phyloP scores from a whole-genome alignment of 2,329 filamentous ascomycete genomes.

The Aspergillus tubingensis region DNA sequence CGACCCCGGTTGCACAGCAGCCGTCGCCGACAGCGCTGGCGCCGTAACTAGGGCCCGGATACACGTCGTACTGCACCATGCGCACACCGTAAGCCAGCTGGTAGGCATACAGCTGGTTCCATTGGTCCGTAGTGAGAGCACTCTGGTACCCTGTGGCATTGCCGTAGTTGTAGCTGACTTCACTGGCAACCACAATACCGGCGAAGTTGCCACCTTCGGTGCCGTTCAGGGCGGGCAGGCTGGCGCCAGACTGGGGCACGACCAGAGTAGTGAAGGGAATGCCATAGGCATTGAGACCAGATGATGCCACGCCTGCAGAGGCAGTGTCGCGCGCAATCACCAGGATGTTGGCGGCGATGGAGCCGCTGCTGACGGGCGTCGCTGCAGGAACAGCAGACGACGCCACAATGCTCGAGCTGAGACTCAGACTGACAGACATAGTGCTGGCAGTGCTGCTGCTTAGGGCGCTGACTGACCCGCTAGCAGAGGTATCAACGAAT shows the following conservation, averaged over 20 bases:
- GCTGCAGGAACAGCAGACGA: conserved; percentile 25
- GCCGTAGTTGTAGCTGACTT: conserved; percentile 58
- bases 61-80: conserved; percentile 63
- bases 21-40: conserved; percentile 41
- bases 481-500: conserved; percentile 10
- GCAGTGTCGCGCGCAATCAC: conserved; percentile 57
- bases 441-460: conserved; percentile 12
- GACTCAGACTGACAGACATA: conserved; percentile 29
- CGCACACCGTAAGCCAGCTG: conserved; percentile 60
- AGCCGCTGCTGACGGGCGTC: conserved; percentile 22
- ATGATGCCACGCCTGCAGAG: conserved; percentile 52
- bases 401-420: conserved; percentile 17
- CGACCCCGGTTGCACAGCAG: conserved; percentile 52
- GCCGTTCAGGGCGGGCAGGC: conserved; percentile 56
- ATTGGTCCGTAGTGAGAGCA: conserved; percentile 59
- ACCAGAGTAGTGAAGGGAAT: conserved; percentile 59
- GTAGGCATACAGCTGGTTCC: conserved; percentile 58
- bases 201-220: conserved; percentile 58
- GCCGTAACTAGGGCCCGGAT: conserved; percentile 55
- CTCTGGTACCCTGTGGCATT: conserved; percentile 47
- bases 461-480: conserved; percentile 1
- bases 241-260: conserved; percentile 56
- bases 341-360: conserved; percentile 51
- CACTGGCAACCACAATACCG: conserved; percentile 58
- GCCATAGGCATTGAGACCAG: conserved; percentile 61